These are phyloP conservation scores for Pulveroboletus sp. DNA, from an alignment of 768 basidiomycete species.

Conservation along the genomic window DNA sequence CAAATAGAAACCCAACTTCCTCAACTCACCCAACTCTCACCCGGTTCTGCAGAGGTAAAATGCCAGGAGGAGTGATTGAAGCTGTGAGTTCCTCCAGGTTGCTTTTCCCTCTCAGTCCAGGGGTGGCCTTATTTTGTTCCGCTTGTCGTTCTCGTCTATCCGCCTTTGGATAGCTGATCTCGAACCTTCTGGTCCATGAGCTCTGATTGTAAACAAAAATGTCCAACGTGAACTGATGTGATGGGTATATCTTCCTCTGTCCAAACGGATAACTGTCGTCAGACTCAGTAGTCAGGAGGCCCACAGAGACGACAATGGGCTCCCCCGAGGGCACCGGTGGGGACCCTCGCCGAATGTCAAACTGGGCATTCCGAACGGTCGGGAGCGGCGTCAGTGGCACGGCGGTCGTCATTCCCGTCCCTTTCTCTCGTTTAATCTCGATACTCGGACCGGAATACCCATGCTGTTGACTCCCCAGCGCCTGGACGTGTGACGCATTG, in stretches of 20 bases:
- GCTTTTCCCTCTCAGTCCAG: slow-evolving; percentile 15
- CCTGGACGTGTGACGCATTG: slow-evolving; percentile 52
- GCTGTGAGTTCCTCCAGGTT: slow-evolving; percentile 26
- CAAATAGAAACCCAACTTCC: not conserved
- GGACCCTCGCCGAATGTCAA: slow-evolving; percentile 28
- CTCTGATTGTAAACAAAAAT: slow-evolving; percentile 86
- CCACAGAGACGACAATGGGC: slow-evolving; percentile 67
- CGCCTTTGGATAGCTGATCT: slow-evolving; percentile 63
- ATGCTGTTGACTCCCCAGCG: slow-evolving; percentile 41
- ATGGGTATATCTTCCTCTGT: slow-evolving; percentile 57
- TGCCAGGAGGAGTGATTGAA: slow-evolving; percentile 45
- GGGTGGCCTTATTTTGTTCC: slow-evolving; percentile 24
- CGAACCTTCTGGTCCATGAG: slow-evolving; percentile 69
- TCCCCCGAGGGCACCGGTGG: slow-evolving; percentile 35
- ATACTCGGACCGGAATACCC: slow-evolving; percentile 52
- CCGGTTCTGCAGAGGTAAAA: slow-evolving; percentile 72
- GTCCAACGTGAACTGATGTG: slow-evolving; percentile 74
- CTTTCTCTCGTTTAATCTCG: slow-evolving; percentile 63
- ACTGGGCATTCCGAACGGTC: slow-evolving; percentile 38
- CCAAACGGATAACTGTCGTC: slow-evolving; percentile 8
- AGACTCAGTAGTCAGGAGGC: slow-evolving; percentile 34
- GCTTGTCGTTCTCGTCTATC: slow-evolving; percentile 39
- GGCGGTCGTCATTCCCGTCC: slow-evolving; percentile 28
- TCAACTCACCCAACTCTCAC: slow-evolving; percentile 70
- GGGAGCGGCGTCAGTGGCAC: slow-evolving; percentile 55